These are phyloP conservation scores for Polychaeton citri DNA, from an alignment of 2,329 filamentous ascomycete species.

Conservation along the genomic window DNA sequence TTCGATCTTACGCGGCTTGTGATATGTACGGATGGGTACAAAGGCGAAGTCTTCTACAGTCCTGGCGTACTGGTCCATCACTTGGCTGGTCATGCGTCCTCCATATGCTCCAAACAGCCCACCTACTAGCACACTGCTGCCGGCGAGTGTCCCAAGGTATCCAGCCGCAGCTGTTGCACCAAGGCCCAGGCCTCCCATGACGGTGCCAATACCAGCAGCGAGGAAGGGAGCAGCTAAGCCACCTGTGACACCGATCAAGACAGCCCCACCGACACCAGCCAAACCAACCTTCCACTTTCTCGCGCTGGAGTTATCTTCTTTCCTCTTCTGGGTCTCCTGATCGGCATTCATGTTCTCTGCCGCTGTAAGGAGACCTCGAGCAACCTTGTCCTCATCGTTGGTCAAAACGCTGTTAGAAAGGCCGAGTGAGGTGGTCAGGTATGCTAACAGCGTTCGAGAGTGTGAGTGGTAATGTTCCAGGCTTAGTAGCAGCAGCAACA, in stretches of 20 bases:
- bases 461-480: slow-evolving; percentile 25
- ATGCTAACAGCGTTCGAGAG: slow-evolving; percentile 22
- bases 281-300: slow-evolving; percentile 73
- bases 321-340: slow-evolving; percentile 59
- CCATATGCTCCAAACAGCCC: slow-evolving; percentile 87
- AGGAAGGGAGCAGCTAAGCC: slow-evolving; percentile 66
- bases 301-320: slow-evolving; percentile 50
- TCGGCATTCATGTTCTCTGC: slow-evolving; percentile 68
- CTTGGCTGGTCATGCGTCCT: slow-evolving; percentile 65
- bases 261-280: slow-evolving; percentile 76
- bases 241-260: slow-evolving; percentile 70
- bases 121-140: slow-evolving; percentile 67
- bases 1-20: slow-evolving; percentile 39
- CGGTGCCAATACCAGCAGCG: slow-evolving; percentile 63
- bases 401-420: slow-evolving; percentile 19
- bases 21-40: slow-evolving; percentile 52
- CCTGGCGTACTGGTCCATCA: slow-evolving; percentile 76
- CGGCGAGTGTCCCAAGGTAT: slow-evolving; percentile 66
- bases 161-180: slow-evolving; percentile 61
- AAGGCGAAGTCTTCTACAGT: slow-evolving; percentile 86
- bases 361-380: slow-evolving; percentile 58
- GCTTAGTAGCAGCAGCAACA: slow-evolving; percentile 25
- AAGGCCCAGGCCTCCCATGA: slow-evolving; percentile 66
- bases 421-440: slow-evolving; percentile 21
- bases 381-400: slow-evolving; percentile 50